phyloP scores from a whole-genome alignment of 2,329 filamentous ascomycete genomes.

The Penicillium concentricum region DNA sequence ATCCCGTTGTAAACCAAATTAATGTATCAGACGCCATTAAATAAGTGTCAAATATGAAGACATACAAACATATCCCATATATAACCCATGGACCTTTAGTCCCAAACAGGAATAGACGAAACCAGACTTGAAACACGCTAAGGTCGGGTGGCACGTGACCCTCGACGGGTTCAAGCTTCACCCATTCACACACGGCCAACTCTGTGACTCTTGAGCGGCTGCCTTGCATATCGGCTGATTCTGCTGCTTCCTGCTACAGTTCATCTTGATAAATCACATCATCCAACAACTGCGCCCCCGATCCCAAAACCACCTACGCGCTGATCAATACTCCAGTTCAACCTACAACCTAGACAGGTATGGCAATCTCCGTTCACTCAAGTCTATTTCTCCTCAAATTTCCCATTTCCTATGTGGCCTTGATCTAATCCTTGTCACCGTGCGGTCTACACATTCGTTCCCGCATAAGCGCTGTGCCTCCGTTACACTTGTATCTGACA shows the following conservation, averaged over 20 bases:
- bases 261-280: not conserved
- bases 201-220: conserved; percentile 6
- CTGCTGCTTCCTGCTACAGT: conserved; percentile 1
- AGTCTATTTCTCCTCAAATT: conserved; percentile 7
- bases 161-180: conserved; percentile 17
- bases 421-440: conserved; percentile 1
- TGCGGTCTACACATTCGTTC: conserved; percentile 3
- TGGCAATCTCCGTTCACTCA: conserved; percentile 17
- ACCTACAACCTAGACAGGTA: conserved; percentile 17
- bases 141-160: not conserved
- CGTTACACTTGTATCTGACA: conserved; percentile 28
- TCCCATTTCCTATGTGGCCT: not conserved
- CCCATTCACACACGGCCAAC: conserved; percentile 14
- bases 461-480: conserved; percentile 21
- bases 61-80: not conserved
- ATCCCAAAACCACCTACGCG: conserved; percentile 6
- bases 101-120: conserved; percentile 18
- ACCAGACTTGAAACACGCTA: conserved; percentile 32
- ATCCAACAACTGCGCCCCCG: not conserved
- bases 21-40: not conserved
- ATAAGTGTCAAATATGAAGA: not conserved
- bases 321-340: conserved; percentile 26
- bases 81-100: not conserved
- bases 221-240: conserved; percentile 4
- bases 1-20: not conserved